A percentile compares a stretch with the other conserved stretches of the same genome.
Evolutionary conservation across 441 rosid species (phyloP).

Genomic region (Daphne laureola): DNA sequence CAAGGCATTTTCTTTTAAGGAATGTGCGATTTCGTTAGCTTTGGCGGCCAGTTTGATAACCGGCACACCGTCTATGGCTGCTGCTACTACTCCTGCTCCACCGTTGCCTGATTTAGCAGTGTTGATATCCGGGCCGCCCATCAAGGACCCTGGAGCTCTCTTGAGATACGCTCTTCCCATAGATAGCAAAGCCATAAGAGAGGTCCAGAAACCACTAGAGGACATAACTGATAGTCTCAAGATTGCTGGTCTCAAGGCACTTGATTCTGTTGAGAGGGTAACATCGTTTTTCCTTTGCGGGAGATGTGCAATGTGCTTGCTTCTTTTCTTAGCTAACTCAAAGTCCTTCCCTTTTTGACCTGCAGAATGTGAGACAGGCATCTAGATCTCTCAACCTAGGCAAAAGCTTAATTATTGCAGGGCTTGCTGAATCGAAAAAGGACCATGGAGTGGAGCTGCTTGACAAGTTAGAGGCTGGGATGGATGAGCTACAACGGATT

Average conservation of each 20-base stretch:
- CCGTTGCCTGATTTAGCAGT: constrained; percentile 70
- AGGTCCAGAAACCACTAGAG: constrained; percentile 93
- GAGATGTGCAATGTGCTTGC: constrained; percentile 2
- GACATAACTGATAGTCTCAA: constrained; percentile 96
- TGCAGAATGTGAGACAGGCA: constrained; percentile 93
- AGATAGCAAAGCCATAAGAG: constrained; percentile 79
- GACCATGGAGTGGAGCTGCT: constrained; percentile 75
- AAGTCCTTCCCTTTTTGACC: constrained; percentile 13
- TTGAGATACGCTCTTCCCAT: constrained; percentile 86
- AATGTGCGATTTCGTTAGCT: constrained; percentile 73
- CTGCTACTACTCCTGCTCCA: constrained; percentile 33
- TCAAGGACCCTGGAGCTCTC: constrained; percentile 84
- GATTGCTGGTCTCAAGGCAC: constrained; percentile 85
- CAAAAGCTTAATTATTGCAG: constrained; percentile 58
- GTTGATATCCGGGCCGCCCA: constrained; percentile 94
- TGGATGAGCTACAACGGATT: constrained; percentile 80
- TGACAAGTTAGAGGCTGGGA: constrained; percentile 70
- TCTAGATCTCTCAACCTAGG: constrained; percentile 70
- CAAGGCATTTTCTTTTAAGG: constrained; percentile 46
- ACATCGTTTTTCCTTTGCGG: constrained; percentile 6
- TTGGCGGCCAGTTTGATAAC: constrained; percentile 59
- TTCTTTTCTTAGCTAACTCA: constrained; percentile 6
- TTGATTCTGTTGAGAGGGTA: constrained; percentile 91
- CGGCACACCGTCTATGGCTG: constrained; percentile 50
- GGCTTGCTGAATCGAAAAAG: constrained; percentile 82